phyloP scores from a whole-genome alignment of 1,139 yeast genomes.

The Candida sp. region DNA sequence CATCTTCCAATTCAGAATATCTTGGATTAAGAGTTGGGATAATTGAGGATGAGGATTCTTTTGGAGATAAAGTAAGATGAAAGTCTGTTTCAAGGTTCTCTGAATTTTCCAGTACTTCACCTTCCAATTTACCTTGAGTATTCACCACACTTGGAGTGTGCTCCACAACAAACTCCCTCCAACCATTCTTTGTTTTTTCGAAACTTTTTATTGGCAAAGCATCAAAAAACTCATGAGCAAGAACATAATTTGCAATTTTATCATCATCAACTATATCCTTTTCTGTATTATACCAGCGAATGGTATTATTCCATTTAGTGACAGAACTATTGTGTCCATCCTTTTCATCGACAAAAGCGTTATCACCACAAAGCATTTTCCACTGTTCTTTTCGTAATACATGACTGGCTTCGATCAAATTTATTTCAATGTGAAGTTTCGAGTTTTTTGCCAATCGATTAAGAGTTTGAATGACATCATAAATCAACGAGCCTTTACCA shows the following conservation, averaged over 20 bases:
- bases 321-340: constrained; percentile 35
- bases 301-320: constrained; percentile 52
- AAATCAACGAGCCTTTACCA: constrained; percentile 78
- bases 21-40: constrained; percentile 54
- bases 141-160: constrained; percentile 41
- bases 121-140: constrained; percentile 28
- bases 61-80: constrained; percentile 56
- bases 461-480: constrained; percentile 54
- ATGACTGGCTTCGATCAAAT: constrained; percentile 71
- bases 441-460: constrained; percentile 31
- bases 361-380: constrained; percentile 42
- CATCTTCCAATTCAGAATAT: constrained; percentile 51
- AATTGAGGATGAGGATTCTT: constrained; percentile 61
- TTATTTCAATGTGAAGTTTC: constrained; percentile 35
- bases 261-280: constrained; percentile 44
- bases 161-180: constrained; percentile 79
- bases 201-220: constrained; percentile 80
- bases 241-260: constrained; percentile 52
- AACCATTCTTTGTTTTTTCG: constrained; percentile 57
- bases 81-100: constrained; percentile 42
- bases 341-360: constrained; percentile 14
- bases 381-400: constrained; percentile 60
- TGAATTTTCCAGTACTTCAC: constrained; percentile 7
- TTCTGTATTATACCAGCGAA: constrained; percentile 73
- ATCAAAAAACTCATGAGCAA: constrained; percentile 88